These are phyloP conservation scores for Mycena belliarum DNA, from an alignment of 768 basidiomycete genomes.

Conservation along the genomic window DNA sequence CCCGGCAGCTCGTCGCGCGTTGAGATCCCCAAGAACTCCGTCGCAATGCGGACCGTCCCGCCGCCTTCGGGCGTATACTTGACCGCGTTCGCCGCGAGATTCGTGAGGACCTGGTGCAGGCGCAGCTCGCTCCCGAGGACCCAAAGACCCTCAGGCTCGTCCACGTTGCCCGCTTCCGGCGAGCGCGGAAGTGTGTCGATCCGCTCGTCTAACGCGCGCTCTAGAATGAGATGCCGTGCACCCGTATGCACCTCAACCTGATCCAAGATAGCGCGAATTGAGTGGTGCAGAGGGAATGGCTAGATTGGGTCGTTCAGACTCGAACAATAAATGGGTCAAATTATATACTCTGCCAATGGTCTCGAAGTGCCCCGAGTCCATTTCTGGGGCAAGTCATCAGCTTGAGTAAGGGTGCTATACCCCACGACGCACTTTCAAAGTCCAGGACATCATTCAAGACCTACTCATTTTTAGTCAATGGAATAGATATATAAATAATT, in stretches of 20 bases:
- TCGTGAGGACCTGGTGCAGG: slow-evolving; percentile 37
- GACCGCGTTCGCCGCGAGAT: slow-evolving; percentile 41
- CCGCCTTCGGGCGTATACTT: slow-evolving; percentile 33
- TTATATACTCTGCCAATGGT: slow-evolving; percentile 14
- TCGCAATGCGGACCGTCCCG: slow-evolving; percentile 30
- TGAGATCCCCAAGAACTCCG: slow-evolving; percentile 20
- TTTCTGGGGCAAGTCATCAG: slow-evolving; percentile 22
- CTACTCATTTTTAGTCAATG: slow-evolving; percentile 20
- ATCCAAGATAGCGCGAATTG: slow-evolving; percentile 29
- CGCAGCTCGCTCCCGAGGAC: slow-evolving; percentile 46
- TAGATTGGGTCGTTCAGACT: slow-evolving; percentile 16
- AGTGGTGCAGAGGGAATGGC: slow-evolving; percentile 39
- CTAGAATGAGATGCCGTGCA: slow-evolving; percentile 30
- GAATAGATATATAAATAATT: neutral
- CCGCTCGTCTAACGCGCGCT: slow-evolving; percentile 34
- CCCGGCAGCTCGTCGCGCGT: slow-evolving; percentile 19
- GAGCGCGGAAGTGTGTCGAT: slow-evolving; percentile 29
- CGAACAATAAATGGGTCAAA: neutral
- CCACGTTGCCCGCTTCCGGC: neutral
- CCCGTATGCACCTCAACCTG: slow-evolving; percentile 25
- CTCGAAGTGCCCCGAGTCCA: slow-evolving; percentile 39
- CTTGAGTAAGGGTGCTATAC: neutral
- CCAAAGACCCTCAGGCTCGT: slow-evolving; percentile 24
- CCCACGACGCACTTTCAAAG: slow-evolving; percentile 27
- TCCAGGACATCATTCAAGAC: slow-evolving; percentile 42